Evolutionary conservation across 192 early-diverging fungal species (phyloP).

Genomic region (Pilaira anomala): DNA sequence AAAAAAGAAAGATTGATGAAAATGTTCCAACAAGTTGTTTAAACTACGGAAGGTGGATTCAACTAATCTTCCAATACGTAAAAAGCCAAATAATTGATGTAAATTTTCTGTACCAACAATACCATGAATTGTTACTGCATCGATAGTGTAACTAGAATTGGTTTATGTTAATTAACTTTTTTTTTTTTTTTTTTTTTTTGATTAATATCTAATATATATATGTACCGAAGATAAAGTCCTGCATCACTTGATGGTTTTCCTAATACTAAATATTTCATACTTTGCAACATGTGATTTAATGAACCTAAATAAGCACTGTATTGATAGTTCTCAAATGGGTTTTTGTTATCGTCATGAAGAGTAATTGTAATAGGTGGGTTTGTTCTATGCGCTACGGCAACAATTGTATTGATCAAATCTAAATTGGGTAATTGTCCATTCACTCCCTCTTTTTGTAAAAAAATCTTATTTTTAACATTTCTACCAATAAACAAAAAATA

Average conservation of each 20-base stretch:
- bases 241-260: constrained; percentile 69
- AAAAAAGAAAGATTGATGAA: constrained; percentile 97
- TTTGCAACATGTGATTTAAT: constrained; percentile 46
- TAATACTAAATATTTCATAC: constrained; percentile 63
- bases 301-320: constrained; percentile 40
- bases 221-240: constrained; percentile 64
- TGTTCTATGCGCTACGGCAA: constrained; percentile 45
- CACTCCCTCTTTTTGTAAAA: constrained; percentile 59
- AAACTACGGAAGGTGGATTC: constrained; percentile 83
- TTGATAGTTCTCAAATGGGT: constrained; percentile 32
- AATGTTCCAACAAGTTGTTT: constrained; percentile 89
- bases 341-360: constrained; percentile 49
- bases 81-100: constrained; percentile 41
- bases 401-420: constrained; percentile 81
- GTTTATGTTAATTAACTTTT: constrained; percentile 1
- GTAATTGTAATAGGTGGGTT: constrained; percentile 54
- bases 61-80: constrained; percentile 54
- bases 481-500: not conserved
- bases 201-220: not conserved
- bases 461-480: not conserved
- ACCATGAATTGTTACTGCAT: constrained; percentile 67
- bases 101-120: constrained; percentile 34
- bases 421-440: constrained; percentile 92
- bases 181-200: not conserved
- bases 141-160: constrained; percentile 69